phyloP scores from a whole-genome alignment of 257 asterid species.

The Striga asiatica region DNA sequence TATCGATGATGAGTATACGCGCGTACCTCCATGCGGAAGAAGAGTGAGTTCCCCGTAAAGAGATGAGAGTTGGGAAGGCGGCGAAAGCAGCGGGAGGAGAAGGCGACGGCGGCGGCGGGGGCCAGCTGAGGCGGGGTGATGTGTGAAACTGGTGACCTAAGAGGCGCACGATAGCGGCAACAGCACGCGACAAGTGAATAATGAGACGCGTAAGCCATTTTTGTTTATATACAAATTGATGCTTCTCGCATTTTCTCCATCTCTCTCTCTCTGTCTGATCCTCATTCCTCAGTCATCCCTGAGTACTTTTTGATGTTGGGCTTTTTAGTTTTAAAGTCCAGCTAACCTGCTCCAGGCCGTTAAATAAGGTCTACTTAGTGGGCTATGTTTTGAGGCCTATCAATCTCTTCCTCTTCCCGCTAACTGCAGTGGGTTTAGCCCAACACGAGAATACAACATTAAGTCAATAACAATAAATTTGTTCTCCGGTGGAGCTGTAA shows the following conservation, averaged over 20 bases:
- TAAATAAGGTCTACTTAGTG: too few species aligned
- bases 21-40: constrained; percentile 76
- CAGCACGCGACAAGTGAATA: constrained; percentile 14
- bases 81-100: constrained; percentile 24
- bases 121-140: constrained; percentile 18
- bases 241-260: constrained; percentile 20
- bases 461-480: too few species aligned
- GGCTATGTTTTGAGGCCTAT: too few species aligned
- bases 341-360: too few species aligned
- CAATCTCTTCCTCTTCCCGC: too few species aligned
- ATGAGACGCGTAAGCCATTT: constrained; percentile 27
- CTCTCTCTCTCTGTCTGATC: not conserved
- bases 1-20: not conserved
- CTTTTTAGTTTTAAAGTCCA: too few species aligned
- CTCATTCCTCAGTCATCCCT: not conserved
- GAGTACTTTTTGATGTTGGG: too few species aligned
- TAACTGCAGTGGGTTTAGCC: too few species aligned
- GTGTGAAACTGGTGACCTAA: constrained; percentile 14
- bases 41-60: constrained; percentile 57
- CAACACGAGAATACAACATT: too few species aligned
- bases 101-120: constrained; percentile 17
- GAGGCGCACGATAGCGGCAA: constrained; percentile 38
- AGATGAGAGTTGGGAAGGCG: constrained; percentile 19
- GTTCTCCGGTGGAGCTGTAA: too few species aligned
- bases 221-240: constrained; percentile 15